Base-by-base conservation (phyloP, 2,329 filamentous ascomycete genomes). In the Fonsecaea monophora region DNA sequence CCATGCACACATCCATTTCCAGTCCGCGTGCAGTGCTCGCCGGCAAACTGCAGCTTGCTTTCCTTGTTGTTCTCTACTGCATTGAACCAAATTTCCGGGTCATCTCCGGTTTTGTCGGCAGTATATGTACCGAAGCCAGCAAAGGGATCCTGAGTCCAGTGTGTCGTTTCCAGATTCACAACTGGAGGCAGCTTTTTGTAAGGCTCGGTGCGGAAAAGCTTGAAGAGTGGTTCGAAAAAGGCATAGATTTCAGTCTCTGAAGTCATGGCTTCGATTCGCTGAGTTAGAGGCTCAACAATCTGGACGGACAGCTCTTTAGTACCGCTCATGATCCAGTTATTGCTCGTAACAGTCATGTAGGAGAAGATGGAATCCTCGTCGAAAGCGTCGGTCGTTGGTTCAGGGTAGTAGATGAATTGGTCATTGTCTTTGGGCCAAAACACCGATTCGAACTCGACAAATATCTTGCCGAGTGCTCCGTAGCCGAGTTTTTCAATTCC, bases 361-460 rank as follows among this genome's bases (percentile, higher is more conserved):
- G 77, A 79, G n/a, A 81, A 73, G 58, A 81, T 80, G 21, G 74
- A 77, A 66, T 78, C 75, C 59, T 75, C 75, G 62, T 77, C 76
- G 53, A 76, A 70, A 9, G 74, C 74, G 6, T 73, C 65, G 7
- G 76, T 77, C 6, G 75, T 68, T 2, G 79, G 79, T 13, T 79
- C 77, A 0, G 79, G 79, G 60, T 80, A 81, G 72, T 77, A 81
- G 56, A 81, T 78, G 70, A 81, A 81, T 67, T 81, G 79, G 72
- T 81, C 79, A 67, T 81, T 79, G 61, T 81, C 79, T 64, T 81
- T 81, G 34, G 78, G 75, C 79, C 79, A 81, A 72, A 81, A 81
- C 35, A 81, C 77, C 40, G 81, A 78, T 53, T 73, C 73, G 61
- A 81, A 81, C 62, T 81, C 79, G 64, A 81, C 78, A 64, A 81